These are phyloP conservation scores for Antrodiella citrinella DNA, from an alignment of 768 basidiomycete species.

Conservation along the genomic window DNA sequence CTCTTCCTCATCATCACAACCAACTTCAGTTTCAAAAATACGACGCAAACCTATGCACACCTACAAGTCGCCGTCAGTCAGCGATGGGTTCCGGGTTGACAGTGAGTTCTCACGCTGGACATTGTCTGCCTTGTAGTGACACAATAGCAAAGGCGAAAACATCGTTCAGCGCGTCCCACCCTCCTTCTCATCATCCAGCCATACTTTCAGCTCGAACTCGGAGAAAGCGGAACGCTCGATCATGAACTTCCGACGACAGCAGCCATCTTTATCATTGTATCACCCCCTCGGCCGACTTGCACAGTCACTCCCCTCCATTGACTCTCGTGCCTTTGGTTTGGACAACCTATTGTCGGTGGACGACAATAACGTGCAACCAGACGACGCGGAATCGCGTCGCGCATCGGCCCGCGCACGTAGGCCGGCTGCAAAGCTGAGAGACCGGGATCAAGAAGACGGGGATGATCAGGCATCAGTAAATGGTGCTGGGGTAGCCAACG, in stretches of 20 bases:
- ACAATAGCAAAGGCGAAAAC: constrained; percentile 5
- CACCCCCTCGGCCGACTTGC: constrained; percentile 60
- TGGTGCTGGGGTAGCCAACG: constrained; percentile 22
- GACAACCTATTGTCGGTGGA: constrained; percentile 30
- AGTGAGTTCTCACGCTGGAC: not conserved
- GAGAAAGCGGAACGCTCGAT: constrained; percentile 1
- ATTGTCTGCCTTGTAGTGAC: constrained; percentile 3
- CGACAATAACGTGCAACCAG: constrained; percentile 13
- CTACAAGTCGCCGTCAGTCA: constrained; percentile 5
- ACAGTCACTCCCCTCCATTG: constrained; percentile 56
- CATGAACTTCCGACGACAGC: constrained; percentile 9
- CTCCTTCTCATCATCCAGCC: constrained; percentile 12
- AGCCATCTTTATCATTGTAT: constrained; percentile 51
- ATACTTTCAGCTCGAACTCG: not conserved
- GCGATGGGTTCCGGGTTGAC: not conserved
- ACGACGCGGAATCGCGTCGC: constrained; percentile 35
- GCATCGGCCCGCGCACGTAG: constrained; percentile 39
- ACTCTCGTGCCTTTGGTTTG: constrained; percentile 49
- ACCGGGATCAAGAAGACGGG: constrained; percentile 21
- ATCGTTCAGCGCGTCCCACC: constrained; percentile 8
- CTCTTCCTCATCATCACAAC: not conserved
- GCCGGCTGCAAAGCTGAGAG: constrained; percentile 41
- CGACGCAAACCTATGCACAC: constrained; percentile 8
- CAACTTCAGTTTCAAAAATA: not conserved
- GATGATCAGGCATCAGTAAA: constrained; percentile 8